A percentile compares a stretch with the other conserved stretches of the same genome.
Evolutionary conservation across 2,329 filamentous ascomycete genomes (phyloP).

Genomic region (Neopestalotiopsis sp.): DNA sequence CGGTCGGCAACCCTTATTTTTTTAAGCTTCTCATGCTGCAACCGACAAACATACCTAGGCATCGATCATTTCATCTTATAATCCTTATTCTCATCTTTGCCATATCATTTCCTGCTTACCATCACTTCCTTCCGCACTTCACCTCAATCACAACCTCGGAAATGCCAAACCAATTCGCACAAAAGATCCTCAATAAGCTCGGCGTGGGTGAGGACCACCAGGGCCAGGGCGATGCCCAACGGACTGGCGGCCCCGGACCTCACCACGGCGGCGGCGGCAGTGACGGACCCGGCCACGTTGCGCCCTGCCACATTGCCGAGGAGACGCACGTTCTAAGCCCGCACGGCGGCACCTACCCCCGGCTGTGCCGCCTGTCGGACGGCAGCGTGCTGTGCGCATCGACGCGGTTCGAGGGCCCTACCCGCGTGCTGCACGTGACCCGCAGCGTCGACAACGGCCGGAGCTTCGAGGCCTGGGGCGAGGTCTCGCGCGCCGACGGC

Average conservation of each 20-base stretch:
- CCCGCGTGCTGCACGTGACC: conserved; percentile 47
- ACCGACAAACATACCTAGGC: neutral
- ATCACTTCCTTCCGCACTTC: too few relatives aligned
- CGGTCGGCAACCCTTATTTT: neutral
- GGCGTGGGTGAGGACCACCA: conserved; percentile 19
- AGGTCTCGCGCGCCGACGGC: conserved; percentile 47
- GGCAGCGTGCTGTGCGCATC: conserved; percentile 52
- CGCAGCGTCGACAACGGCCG: conserved; percentile 49
- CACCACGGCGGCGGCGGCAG: neutral
- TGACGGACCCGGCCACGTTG: neutral
- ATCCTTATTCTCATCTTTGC: neutral
- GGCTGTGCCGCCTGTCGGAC: conserved; percentile 49
- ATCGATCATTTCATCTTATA: neutral
- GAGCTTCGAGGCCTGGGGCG: conserved; percentile 45
- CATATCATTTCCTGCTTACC: neutral
- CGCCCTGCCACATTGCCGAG: conserved; percentile 14
- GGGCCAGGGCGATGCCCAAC: neutral
- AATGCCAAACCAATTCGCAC: conserved; percentile 19
- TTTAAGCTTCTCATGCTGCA: neutral
- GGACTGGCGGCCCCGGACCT: neutral
- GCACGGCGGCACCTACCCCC: conserved; percentile 50
- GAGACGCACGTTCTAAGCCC: conserved; percentile 45
- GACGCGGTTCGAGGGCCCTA: conserved; percentile 44
- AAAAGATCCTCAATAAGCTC: conserved; percentile 22
- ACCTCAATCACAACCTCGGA: neutral